A percentile compares a stretch with the other conserved stretches of the same genome.
phyloP scores from a whole-genome alignment of 2,329 filamentous ascomycete species.

The Metarhizium guizhouense region DNA sequence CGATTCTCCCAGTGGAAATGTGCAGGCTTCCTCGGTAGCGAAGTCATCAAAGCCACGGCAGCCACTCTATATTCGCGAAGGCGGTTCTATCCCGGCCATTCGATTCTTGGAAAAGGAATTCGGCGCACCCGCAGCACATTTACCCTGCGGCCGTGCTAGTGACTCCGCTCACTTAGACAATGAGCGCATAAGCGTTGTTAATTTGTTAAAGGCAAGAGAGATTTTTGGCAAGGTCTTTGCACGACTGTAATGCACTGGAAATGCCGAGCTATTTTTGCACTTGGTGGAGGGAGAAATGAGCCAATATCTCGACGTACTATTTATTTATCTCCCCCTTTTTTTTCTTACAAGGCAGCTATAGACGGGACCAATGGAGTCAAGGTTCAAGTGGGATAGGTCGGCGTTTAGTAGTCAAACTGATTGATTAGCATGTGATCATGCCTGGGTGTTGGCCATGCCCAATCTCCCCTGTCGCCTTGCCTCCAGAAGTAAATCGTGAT shows the following conservation, averaged over 20 bases:
- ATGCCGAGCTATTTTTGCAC: too few species aligned
- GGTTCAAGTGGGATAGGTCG: too few species aligned
- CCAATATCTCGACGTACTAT: too few species aligned
- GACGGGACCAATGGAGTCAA: too few species aligned
- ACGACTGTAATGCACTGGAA: slow-evolving; percentile 36
- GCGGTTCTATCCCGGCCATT: slow-evolving; percentile 90
- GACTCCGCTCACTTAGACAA: slow-evolving; percentile 93
- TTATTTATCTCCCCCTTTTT: too few species aligned
- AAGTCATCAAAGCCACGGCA: slow-evolving; percentile 34
- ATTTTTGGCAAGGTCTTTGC: slow-evolving; percentile 84
- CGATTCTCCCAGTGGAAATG: slow-evolving; percentile 4
- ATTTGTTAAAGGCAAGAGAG: slow-evolving; percentile 82
- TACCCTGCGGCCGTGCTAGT: slow-evolving; percentile 91
- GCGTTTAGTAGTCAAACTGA: too few species aligned
- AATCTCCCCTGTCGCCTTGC: too few species aligned
- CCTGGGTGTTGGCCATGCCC: too few species aligned
- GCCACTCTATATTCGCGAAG: slow-evolving; percentile 90
- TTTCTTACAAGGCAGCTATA: too few species aligned
- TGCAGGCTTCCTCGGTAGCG: slow-evolving; percentile 2
- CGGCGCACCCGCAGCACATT: slow-evolving; percentile 76
- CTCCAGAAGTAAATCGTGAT: too few species aligned
- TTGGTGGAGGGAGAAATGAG: too few species aligned
- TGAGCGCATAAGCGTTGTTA: slow-evolving; percentile 79
- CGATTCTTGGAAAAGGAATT: slow-evolving; percentile 94
- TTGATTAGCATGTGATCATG: too few species aligned